A percentile compares a stretch with the other conserved stretches of the same genome.
Evolutionary conservation across 2,329 filamentous ascomycete species (phyloP).

Genomic region (Thyridium curvatum): DNA sequence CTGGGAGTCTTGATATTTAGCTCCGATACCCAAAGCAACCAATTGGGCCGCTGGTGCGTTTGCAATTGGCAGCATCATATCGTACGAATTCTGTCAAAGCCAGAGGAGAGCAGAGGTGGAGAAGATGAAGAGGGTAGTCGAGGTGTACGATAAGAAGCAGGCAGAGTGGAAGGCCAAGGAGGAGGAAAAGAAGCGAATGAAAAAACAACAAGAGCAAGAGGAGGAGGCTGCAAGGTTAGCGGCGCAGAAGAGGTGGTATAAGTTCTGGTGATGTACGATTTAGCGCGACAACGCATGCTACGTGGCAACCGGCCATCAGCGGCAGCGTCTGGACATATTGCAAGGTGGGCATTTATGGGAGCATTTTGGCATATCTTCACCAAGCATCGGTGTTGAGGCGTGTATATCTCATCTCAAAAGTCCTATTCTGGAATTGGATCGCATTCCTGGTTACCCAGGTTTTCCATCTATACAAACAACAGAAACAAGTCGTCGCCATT

Average conservation of each 20-base stretch:
- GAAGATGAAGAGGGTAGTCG: conserved; percentile 79
- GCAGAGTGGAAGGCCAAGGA: conserved; percentile 47
- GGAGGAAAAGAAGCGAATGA: conserved; percentile 31
- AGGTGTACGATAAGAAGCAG: conserved; percentile 71
- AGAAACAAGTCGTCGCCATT: background rate
- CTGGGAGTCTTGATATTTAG: conserved; percentile 22
- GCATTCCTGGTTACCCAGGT: background rate
- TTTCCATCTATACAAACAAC: background rate
- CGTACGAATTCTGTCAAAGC: conserved; percentile 81
- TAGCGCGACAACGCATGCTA: too few relatives aligned
- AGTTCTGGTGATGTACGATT: conserved; percentile 39
- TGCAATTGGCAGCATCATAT: conserved; percentile 58
- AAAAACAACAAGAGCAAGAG: conserved; percentile 31
- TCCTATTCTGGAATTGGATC: background rate
- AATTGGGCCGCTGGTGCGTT: conserved; percentile 86
- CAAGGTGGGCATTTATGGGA: background rate
- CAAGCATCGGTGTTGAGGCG: background rate
- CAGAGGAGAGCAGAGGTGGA: conserved; percentile 67
- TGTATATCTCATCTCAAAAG: background rate
- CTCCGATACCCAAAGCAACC: conserved; percentile 58
- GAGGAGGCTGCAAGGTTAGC: conserved; percentile 18
- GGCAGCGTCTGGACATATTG: conserved; percentile 6
- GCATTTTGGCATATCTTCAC: background rate
- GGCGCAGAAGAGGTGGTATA: conserved; percentile 43
- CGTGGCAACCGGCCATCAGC: too few relatives aligned